Base-by-base conservation (phyloP, 2,329 filamentous ascomycete species). In the Talaromyces rugulosus region DNA sequence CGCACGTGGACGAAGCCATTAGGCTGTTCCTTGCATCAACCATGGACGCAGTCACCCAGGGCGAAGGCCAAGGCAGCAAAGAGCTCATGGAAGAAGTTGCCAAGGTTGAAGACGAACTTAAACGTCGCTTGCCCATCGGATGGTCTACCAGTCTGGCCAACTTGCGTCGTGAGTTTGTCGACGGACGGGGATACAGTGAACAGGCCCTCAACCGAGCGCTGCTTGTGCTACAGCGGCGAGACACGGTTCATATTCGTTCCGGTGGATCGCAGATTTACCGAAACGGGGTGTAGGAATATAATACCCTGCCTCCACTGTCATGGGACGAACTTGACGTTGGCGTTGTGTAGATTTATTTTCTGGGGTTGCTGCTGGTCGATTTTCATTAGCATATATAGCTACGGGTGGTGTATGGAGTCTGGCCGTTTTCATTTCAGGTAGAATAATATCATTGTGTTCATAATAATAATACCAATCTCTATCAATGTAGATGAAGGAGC, bases 41-140 rank as follows among this genome's bases (percentile, higher is more conserved):
- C 62, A 98, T 99, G 95, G 94, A 99, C 72, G 95, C 95, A 7
- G 92, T 98, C 61, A 94, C 91, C 63, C 92, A 96, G 70, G 94
- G 93, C 63, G 89, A 90, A 67, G 90, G 89, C 66, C 86, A 90
- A 68, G 91, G 91, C 42, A 92, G 88, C 71, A 89, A 91, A 65
- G 94, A 98, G 77, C 81, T 98, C 61, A 94, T 96, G 77, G 92
- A 96, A 57, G 95, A 98, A 75, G 90, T 91, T 5, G 83, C 84
- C 67, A 92, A 91, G 69, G 86, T 98, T 5, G 95, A 98, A 77
- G 87, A 92, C 16, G 95, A 98, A 80, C 81, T 99, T 58, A 89
- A 91, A 77, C 85, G 92, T 62, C 85, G 94, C 30, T 80, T 99
- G 69, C 93, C 95, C 0, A 95, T 99, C 67, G 95, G 95, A 23